phyloP scores from a whole-genome alignment of 2,329 filamentous ascomycete species.

The Venturia carpophila region DNA sequence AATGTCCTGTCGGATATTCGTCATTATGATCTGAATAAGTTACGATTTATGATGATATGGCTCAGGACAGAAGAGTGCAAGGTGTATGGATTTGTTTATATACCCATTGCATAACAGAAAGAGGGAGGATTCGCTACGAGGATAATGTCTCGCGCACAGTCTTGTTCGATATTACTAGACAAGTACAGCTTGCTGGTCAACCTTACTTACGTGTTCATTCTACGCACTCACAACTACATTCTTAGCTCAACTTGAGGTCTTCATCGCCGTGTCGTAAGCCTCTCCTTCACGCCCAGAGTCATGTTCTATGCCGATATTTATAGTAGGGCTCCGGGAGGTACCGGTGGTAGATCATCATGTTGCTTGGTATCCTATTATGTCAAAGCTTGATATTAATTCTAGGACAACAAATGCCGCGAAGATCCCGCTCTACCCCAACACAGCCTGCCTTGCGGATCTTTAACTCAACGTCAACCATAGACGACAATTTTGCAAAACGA shows the following conservation, averaged over 20 bases:
- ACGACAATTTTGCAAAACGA: background rate
- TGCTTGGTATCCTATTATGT: background rate
- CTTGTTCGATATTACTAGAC: background rate
- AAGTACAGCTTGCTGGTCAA: conserved; percentile 5
- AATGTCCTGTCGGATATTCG: background rate
- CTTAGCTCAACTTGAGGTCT: background rate
- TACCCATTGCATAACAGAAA: conserved; percentile 1
- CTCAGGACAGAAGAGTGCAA: conserved; percentile 2
- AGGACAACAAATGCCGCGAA: background rate
- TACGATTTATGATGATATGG: conserved; percentile 10
- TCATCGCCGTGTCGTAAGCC: background rate
- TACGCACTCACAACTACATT: background rate
- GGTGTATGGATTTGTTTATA: conserved; percentile 11
- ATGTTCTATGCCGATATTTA: background rate
- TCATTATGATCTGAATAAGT: conserved; percentile 3
- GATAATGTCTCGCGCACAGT: background rate
- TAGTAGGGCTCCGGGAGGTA: background rate
- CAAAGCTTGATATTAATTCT: background rate
- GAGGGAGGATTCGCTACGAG: background rate
- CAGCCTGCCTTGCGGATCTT: background rate
- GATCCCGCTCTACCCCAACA: background rate
- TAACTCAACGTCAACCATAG: background rate
- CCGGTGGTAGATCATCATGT: background rate
- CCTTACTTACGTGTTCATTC: background rate
- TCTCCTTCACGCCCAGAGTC: background rate